Conservation (phyloP, 768 basidiomycete genomes). For the Hygrocybe punicea region DNA sequence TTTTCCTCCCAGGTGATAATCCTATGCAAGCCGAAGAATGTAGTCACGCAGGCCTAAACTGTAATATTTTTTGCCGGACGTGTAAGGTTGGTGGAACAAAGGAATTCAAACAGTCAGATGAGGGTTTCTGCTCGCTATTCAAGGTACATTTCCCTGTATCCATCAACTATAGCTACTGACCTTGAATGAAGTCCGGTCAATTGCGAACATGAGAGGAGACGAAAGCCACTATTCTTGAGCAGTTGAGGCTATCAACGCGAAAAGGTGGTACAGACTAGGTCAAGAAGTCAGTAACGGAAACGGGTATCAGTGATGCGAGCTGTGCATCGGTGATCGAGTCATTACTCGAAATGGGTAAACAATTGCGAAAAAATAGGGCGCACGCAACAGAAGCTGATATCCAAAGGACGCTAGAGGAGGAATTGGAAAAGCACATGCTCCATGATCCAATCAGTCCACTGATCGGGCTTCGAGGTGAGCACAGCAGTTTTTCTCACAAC, state of each 20-base stretch:
- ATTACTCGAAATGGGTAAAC: background rate
- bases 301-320: background rate
- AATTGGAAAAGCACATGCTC: conserved; percentile 1
- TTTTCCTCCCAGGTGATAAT: conserved; percentile 28
- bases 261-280: conserved; percentile 1
- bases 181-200: background rate
- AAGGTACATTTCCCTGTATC: background rate
- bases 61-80: conserved; percentile 32
- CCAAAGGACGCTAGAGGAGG: background rate
- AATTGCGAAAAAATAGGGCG: background rate
- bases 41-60: conserved; percentile 29
- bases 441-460: conserved; percentile 4
- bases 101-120: conserved; percentile 20
- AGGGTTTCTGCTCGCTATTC: conserved; percentile 27
- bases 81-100: conserved; percentile 31
- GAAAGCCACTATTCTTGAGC: background rate
- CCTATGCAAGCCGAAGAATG: conserved; percentile 39
- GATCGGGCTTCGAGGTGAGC: too few species aligned
- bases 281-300: background rate
- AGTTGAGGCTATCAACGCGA: background rate
- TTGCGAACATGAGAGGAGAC: conserved; percentile 3
- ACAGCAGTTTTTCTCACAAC: too few species aligned
- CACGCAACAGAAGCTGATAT: background rate
- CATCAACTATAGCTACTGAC: conserved; percentile 8
- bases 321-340: background rate